These are phyloP conservation scores for Lactarius hengduanensis DNA, from an alignment of 768 basidiomycete genomes.

Conservation along the genomic window DNA sequence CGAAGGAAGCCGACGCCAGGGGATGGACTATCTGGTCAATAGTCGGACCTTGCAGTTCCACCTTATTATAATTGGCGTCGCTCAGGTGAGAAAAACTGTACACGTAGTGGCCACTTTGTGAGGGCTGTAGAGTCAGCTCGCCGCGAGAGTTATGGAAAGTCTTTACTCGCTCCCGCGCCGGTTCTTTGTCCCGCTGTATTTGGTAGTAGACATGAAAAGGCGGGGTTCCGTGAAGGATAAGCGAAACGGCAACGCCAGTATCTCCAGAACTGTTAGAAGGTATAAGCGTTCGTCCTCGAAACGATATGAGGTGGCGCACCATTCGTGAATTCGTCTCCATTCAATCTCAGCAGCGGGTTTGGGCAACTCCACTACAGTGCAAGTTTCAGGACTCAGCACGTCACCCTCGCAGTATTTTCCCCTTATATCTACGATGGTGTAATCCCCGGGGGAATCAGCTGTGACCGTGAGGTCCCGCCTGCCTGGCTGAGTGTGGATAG, in stretches of 20 bases:
- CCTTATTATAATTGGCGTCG: constrained; percentile 79
- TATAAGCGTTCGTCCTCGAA: constrained; percentile 1
- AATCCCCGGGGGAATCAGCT: constrained; percentile 71
- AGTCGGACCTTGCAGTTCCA: constrained; percentile 69
- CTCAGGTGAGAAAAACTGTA: constrained; percentile 79
- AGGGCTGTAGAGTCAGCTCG: constrained; percentile 81
- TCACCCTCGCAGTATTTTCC: constrained; percentile 84
- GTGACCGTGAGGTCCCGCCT: constrained; percentile 46
- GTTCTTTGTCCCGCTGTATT: constrained; percentile 66
- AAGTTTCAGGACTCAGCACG: constrained; percentile 79
- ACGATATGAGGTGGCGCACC: constrained; percentile 46
- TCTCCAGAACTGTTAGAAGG: constrained; percentile 67
- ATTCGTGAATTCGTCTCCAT: constrained; percentile 89
- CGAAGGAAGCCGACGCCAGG: constrained; percentile 75
- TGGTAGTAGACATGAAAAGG: constrained; percentile 86
- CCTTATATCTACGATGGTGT: constrained; percentile 63
- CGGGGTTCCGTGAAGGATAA: constrained; percentile 83
- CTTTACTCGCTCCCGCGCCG: constrained; percentile 56
- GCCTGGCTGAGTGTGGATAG: constrained; percentile 49
- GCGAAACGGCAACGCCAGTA: constrained; percentile 84
- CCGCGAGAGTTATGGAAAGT: constrained; percentile 69
- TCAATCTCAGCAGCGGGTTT: constrained; percentile 80
- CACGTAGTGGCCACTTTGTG: constrained; percentile 84
- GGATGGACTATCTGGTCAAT: constrained; percentile 92
- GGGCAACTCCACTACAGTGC: constrained; percentile 72